Evolutionary conservation across 2,329 filamentous ascomycete species (phyloP), one percentile per base, ranked within the genome.

Genomic region (Bipolaris cookei): DNA sequence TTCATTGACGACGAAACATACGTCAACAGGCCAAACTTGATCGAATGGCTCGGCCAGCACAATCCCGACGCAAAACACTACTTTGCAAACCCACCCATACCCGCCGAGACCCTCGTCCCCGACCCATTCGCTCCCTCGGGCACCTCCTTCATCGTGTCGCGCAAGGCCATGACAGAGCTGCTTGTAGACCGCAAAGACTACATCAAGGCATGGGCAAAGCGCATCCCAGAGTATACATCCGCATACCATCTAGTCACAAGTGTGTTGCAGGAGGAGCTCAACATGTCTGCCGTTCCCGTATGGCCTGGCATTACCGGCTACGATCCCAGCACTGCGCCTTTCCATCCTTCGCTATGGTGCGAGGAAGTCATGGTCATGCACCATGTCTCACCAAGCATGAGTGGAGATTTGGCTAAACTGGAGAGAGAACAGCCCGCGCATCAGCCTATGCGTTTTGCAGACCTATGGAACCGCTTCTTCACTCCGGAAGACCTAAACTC

Each of bases 1-100:
- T 87, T 87, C 67, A 80, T 85, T 44, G 84, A 86, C 62, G 80
- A 83, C 0, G 85, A 87, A 65, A 86, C 84, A 0, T 86, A 84
- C 61, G 69, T 86, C 38, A 75, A 84, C 8, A 84, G 84, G 77
- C 73, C 78, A 32, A 84, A 83, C 30, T 63, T 86, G 38, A 65
- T 85, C 14, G 72, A 78, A 21, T 87, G 83, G 83, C 76, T 87
- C 20, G 74, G 76, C 16, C 74, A 79, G 20, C 80, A 83, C 59
- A 80, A 87, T 66, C 62, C 80, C 2, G 70, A 67, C 2, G 69
- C 82, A 56, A 80, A 81, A 4, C 72, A 77, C 44, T 87, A 86
- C 65, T 77, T 85, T 30, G 84, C 83, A 37, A 83, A 82, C 30
- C 64, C 68, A 1, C 66, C 72, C 0, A 58, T 61, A 10, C 14